These are phyloP conservation scores for Dictyophora rubrovolvata DNA, from an alignment of 768 basidiomycete genomes.

Conservation along the genomic window DNA sequence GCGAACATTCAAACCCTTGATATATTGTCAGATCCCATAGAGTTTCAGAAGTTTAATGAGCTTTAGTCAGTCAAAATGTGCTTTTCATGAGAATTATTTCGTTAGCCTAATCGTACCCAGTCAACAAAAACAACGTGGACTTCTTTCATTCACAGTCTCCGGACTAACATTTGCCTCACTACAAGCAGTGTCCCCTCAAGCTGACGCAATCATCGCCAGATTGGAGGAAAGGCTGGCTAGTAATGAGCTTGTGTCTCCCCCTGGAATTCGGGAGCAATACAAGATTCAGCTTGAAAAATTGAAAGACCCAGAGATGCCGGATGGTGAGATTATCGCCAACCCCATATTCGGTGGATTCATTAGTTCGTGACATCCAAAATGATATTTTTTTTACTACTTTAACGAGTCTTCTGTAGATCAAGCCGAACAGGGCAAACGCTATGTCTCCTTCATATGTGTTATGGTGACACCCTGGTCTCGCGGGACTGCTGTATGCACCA, in stretches of 20 bases:
- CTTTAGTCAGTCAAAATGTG: not conserved
- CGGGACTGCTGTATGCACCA: conserved; percentile 31
- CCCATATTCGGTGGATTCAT: not conserved
- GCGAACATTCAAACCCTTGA: not conserved
- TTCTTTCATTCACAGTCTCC: not conserved
- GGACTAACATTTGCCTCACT: not conserved
- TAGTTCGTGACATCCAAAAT: not conserved
- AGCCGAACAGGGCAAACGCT: conserved; percentile 29
- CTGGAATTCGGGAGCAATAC: not conserved
- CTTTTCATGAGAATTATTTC: not conserved
- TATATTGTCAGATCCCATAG: not conserved
- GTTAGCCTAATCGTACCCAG: not conserved
- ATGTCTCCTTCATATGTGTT: conserved; percentile 27
- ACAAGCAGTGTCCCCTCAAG: not conserved
- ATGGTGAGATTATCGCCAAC: not conserved
- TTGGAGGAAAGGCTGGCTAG: not conserved
- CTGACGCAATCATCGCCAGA: not conserved
- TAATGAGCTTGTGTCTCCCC: not conserved
- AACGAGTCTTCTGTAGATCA: not conserved
- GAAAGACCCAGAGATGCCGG: not conserved
- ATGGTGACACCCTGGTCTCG: conserved; percentile 37
- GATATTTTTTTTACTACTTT: not conserved
- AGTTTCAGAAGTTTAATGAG: not conserved
- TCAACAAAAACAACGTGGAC: not conserved
- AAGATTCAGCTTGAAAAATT: not conserved